Evolutionary conservation across 1,284 basidiomycete genomes (phyloP).

Genomic region (Heterobasidion parviporum): DNA sequence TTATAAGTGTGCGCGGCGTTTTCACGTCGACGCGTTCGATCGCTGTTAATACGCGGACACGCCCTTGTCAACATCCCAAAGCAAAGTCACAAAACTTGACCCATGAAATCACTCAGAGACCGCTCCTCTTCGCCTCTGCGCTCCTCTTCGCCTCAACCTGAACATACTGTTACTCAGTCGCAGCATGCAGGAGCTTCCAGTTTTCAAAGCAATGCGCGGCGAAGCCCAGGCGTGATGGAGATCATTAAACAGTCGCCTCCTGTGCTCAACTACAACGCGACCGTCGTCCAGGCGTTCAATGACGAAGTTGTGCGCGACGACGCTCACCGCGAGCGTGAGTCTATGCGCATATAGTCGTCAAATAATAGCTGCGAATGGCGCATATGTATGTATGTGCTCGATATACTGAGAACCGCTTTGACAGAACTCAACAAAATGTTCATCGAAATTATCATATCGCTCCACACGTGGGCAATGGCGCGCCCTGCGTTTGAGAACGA

Average conservation of each 20-base stretch:
- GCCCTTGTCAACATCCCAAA: too few relatives aligned
- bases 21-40: too few relatives aligned
- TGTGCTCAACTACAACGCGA: neutral
- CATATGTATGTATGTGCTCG: too few relatives aligned
- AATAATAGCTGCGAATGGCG: neutral
- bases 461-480: slow-evolving; percentile 10
- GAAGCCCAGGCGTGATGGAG: neutral
- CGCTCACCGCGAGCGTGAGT: neutral
- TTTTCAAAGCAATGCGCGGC: neutral
- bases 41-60: too few relatives aligned
- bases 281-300: neutral
- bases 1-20: neutral
- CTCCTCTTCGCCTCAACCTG: neutral
- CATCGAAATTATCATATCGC: neutral
- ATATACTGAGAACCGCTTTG: neutral
- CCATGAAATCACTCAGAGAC: neutral
- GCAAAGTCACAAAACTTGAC: too few relatives aligned
- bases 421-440: neutral
- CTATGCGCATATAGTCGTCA: neutral
- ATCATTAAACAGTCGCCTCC: neutral
- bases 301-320: neutral
- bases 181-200: too few relatives aligned
- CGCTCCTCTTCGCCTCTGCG: neutral
- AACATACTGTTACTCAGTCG: neutral
- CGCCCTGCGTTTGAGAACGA: slow-evolving; percentile 10